Percentiles rank a stretch among this genome's conserved stretches.
Conservation (phyloP, 1,284 basidiomycete species). For the Laetiporus sulphureus region DNA sequence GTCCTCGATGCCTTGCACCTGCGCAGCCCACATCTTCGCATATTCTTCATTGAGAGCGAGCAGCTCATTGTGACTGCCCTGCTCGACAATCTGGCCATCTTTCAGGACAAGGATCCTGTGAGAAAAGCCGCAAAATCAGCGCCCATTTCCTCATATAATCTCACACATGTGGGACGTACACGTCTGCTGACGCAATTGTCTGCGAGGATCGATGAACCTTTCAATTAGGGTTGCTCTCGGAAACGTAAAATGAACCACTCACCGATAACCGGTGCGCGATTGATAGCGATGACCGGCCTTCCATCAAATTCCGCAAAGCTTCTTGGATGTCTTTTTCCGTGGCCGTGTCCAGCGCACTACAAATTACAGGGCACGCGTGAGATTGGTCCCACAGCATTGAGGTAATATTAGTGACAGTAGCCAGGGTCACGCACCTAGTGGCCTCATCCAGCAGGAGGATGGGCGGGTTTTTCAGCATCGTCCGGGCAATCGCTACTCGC, state of each 20-base stretch:
- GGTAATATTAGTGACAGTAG: background rate
- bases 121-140: slow-evolving; percentile 9
- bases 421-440: slow-evolving; percentile 50
- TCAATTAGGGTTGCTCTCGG: slow-evolving; percentile 11
- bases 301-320: slow-evolving; percentile 65
- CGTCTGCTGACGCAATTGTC: slow-evolving; percentile 73
- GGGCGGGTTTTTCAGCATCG: slow-evolving; percentile 81
- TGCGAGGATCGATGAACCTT: slow-evolving; percentile 21
- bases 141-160: slow-evolving; percentile 3
- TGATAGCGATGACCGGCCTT: slow-evolving; percentile 69
- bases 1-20: slow-evolving; percentile 55
- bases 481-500: slow-evolving; percentile 81
- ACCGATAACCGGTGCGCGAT: slow-evolving; percentile 79
- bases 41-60: slow-evolving; percentile 64
- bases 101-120: slow-evolving; percentile 75
- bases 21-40: slow-evolving; percentile 78
- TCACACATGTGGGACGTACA: slow-evolving; percentile 37
- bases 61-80: slow-evolving; percentile 70
- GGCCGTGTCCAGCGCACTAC: slow-evolving; percentile 75
- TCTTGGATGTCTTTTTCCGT: slow-evolving; percentile 85
- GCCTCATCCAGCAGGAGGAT: slow-evolving; percentile 82
- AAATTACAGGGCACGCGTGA: slow-evolving; percentile 11
- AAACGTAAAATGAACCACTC: slow-evolving; percentile 29
- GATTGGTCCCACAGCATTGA: slow-evolving; percentile 1
- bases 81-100: slow-evolving; percentile 76